Conservation (phyloP, 73 alveolate species). For the Tetrahymena borealis region DNA sequence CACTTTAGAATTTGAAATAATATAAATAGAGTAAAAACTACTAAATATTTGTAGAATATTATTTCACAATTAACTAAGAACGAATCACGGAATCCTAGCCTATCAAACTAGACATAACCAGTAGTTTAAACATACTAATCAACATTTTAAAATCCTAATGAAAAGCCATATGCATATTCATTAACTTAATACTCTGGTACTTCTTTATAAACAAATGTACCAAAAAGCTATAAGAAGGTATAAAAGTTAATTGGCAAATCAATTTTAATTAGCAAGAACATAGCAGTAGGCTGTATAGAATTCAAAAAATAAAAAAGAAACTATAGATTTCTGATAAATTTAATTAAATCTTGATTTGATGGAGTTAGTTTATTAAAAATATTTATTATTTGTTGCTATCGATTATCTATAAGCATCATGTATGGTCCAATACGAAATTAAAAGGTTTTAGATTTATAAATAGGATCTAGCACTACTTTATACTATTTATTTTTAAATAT, state of each 20-base stretch:
- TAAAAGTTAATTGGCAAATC: neutral
- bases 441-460: neutral
- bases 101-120: no score
- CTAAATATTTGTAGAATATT: no score
- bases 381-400: neutral
- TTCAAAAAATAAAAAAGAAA: neutral
- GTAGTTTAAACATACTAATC: no score
- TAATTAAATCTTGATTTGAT: neutral
- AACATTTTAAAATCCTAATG: no score
- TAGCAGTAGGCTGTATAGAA: neutral
- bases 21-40: no score
- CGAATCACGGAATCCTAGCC: no score
- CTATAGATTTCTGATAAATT: neutral
- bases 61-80: no score
- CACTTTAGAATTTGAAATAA: no score
- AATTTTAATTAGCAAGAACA: neutral
- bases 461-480: neutral
- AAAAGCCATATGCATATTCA: no score
- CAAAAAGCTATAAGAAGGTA: neutral
- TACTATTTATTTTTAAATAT: neutral
- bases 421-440: neutral
- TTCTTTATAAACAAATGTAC: neutral
- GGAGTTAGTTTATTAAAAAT: neutral
- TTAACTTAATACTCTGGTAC: neutral
- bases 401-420: no score